Percentiles rank a stretch among this genome's conserved stretches.
Conservation (phyloP, 2,329 filamentous ascomycete species). For the Westerdykella aurantiaca region DNA sequence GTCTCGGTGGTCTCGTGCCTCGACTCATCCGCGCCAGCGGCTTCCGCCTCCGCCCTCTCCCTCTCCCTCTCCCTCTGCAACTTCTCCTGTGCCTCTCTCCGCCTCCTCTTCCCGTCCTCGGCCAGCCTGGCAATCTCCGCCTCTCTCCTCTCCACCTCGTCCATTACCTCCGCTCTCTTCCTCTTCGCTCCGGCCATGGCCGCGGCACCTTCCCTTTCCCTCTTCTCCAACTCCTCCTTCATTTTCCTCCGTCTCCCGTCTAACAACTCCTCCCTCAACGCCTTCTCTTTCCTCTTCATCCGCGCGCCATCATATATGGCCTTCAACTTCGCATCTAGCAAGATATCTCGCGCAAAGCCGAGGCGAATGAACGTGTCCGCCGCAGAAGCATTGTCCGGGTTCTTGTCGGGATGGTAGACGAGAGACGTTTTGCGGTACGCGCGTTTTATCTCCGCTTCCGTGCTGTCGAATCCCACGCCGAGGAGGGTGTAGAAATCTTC, state of each 20-base stretch:
- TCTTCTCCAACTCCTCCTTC: conserved; percentile 78
- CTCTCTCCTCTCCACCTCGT: conserved; percentile 54
- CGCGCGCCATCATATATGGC: conserved; percentile 73
- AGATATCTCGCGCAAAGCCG: conserved; percentile 78
- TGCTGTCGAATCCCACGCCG: conserved; percentile 57
- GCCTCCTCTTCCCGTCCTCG: conserved; percentile 48
- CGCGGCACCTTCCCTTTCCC: conserved; percentile 52
- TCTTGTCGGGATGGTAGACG: conserved; percentile 93
- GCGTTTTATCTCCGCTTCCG: conserved; percentile 68
- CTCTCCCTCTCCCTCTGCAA: conserved; percentile 50
- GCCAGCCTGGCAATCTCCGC: conserved; percentile 44
- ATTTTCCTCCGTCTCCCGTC: conserved; percentile 67
- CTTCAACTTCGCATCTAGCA: conserved; percentile 65
- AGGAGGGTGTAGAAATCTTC: conserved; percentile 74
- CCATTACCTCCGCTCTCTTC: conserved; percentile 41
- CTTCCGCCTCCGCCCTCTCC: conserved; percentile 39
- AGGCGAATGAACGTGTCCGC: conserved; percentile 78
- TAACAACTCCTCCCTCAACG: conserved; percentile 66
- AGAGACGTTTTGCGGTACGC: conserved; percentile 80
- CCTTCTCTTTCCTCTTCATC: conserved; percentile 63
- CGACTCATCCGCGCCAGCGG: not conserved
- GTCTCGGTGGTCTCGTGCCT: conserved; percentile 2
- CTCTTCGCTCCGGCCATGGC: conserved; percentile 37
- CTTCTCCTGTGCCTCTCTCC: conserved; percentile 51
- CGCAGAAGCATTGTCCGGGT: conserved; percentile 55